Evolutionary conservation across 2,329 filamentous ascomycete species (phyloP).

Genomic region (Stemphylium vesicarium): DNA sequence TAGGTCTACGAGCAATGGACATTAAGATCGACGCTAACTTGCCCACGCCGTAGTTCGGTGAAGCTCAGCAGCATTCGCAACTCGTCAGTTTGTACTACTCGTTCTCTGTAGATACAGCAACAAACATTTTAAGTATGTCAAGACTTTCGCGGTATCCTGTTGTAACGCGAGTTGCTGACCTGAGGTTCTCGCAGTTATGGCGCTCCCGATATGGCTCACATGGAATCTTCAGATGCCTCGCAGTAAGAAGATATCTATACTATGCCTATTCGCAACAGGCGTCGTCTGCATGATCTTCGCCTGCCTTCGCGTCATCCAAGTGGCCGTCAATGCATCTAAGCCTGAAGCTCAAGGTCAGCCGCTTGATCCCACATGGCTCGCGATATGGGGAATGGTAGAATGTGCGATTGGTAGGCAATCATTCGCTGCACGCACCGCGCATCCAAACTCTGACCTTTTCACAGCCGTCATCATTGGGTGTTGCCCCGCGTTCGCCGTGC

Average conservation of each 20-base stretch:
- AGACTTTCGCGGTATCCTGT: not conserved
- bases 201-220: conserved; percentile 46
- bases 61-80: conserved; percentile 5
- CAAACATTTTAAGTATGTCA: conserved; percentile 41
- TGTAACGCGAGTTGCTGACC: not conserved
- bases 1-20: not conserved
- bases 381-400: conserved; percentile 46
- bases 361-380: conserved; percentile 39
- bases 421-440: too few species aligned
- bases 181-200: conserved; percentile 37
- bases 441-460: not conserved
- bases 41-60: not conserved
- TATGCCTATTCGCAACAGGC: conserved; percentile 27
- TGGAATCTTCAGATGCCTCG: conserved; percentile 46
- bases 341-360: conserved; percentile 21
- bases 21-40: not conserved
- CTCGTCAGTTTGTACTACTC: conserved; percentile 42
- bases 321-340: conserved; percentile 34
- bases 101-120: conserved; percentile 43
- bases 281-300: conserved; percentile 24
- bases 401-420: conserved; percentile 31
- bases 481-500: conserved; percentile 21
- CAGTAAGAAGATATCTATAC: conserved; percentile 42
- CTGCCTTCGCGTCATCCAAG: conserved; percentile 34
- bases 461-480: conserved; percentile 25